Base-by-base conservation (phyloP, 805 yeast genomes). In the Nakazawaea ambrosiae region DNA sequence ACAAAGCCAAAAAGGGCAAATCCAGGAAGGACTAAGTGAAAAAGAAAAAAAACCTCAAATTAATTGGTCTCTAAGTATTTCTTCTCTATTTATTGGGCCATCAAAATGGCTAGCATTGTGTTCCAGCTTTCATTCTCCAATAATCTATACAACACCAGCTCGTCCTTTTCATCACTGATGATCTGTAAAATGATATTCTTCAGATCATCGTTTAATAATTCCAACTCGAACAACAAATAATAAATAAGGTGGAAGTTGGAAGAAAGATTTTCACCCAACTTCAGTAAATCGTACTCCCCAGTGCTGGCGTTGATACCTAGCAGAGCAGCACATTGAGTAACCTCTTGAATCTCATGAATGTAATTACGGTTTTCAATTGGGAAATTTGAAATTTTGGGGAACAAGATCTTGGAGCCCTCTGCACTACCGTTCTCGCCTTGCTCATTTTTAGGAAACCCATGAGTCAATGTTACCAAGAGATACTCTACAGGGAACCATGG, bases 401-500 rank as follows among this genome's bases (percentile, higher is more conserved):
- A 82, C 43, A 63, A 45, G 2, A 85, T 78, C 4, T 46, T 52
- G 1, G 78, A 52, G 1, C 28, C 27, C 7, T 27, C 33, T n/a
- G n/a, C n/a, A n/a, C n/a, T n/a, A n/a, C n/a, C n/a, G n/a, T n/a
- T n/a, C 16, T 33, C 34, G 25, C 7, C 44, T 45, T n/a, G 30
- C 15, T 45, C 69, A 0, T 66, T 63, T 44, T 78, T 73, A 1
- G 96, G 95, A 70, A 92, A 90, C 3, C 97, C 96, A 57, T 92
- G 97, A 4, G 94, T 81, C 44, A 90, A 61, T 2, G 96, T 80
- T 1, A 90, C 95, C 37, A 92, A 60, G 42, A 88, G 58, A 54
- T 84, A 88, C 43, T 88, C 96, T n/a, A 83, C 88, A 2, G 97
- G 97, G 55, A 88, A 85, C 18, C 92, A 83, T 1, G 96, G 96